Conservation (phyloP, 768 basidiomycete species). For the Rhizopogon salebrosus region DNA sequence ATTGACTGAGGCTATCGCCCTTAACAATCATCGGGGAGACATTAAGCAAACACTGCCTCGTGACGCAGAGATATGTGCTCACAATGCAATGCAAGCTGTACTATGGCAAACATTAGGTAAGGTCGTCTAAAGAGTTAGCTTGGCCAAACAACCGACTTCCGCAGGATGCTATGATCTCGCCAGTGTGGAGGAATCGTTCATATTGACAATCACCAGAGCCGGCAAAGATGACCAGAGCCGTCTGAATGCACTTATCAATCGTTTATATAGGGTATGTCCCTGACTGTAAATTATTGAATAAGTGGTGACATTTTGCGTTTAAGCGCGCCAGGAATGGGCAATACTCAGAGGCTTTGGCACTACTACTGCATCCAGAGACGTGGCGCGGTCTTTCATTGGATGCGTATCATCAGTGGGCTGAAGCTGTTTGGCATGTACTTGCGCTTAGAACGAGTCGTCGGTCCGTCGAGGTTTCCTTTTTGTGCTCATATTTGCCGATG, state of each 20-base stretch:
- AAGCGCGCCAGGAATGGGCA: slow-evolving; percentile 68
- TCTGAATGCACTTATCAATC: slow-evolving; percentile 57
- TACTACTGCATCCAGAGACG: slow-evolving; percentile 61
- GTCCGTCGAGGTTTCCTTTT: slow-evolving; percentile 33
- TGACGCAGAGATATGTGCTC: slow-evolving; percentile 63
- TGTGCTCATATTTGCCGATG: background rate
- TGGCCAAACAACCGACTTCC: background rate
- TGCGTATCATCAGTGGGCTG: slow-evolving; percentile 71
- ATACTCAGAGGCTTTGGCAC: slow-evolving; percentile 54
- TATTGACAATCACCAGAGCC: slow-evolving; percentile 58
- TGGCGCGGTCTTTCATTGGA: slow-evolving; percentile 64
- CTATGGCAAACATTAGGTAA: slow-evolving; percentile 69
- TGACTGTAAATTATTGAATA: background rate
- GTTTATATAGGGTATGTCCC: slow-evolving; percentile 55
- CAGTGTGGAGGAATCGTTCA: slow-evolving; percentile 61
- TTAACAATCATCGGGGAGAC: slow-evolving; percentile 72
- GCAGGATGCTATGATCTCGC: slow-evolving; percentile 66
- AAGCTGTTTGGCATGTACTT: slow-evolving; percentile 74
- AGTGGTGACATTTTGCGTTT: slow-evolving; percentile 6
- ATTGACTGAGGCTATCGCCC: slow-evolving; percentile 57
- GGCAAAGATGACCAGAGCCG: slow-evolving; percentile 58
- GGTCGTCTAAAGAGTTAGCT: slow-evolving; percentile 4
- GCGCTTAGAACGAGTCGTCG: slow-evolving; percentile 62
- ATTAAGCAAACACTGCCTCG: slow-evolving; percentile 41
- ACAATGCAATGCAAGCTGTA: slow-evolving; percentile 69